phyloP scores from a whole-genome alignment of 257 asterid genomes.

The Petrea volubilis region DNA sequence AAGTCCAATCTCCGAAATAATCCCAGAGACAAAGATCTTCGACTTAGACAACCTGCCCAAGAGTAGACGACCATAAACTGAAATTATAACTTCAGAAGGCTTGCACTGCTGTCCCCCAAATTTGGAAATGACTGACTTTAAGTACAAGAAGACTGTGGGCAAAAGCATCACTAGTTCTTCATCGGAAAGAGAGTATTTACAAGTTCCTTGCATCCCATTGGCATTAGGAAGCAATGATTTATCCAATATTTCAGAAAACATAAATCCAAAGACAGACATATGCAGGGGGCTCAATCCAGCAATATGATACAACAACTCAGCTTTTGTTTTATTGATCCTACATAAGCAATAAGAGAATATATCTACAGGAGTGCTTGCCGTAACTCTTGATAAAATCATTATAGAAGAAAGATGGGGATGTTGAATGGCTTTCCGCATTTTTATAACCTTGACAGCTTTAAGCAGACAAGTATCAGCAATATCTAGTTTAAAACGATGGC shows the following conservation, averaged over 20 bases:
- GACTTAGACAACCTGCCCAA: conserved; percentile 57
- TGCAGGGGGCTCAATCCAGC: conserved; percentile 62
- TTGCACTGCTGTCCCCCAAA: conserved; percentile 42
- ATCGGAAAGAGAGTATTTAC: conserved; percentile 38
- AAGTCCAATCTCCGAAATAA: conserved; percentile 45
- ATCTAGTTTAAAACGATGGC: conserved; percentile 50
- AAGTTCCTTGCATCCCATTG: conserved; percentile 32
- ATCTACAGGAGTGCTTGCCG: conserved; percentile 50
- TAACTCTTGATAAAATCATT: conserved; percentile 62
- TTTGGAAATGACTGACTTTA: conserved; percentile 44
- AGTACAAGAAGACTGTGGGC: conserved; percentile 62
- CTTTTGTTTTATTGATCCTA: conserved; percentile 50
- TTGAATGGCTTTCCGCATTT: conserved; percentile 42
- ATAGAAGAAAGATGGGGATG: conserved; percentile 37
- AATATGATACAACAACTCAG: conserved; percentile 60
- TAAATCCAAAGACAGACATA: conserved; percentile 64
- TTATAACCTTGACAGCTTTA: conserved; percentile 64
- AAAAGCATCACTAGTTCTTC: conserved; percentile 69
- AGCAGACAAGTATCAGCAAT: conserved; percentile 69
- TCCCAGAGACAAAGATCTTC: conserved; percentile 53
- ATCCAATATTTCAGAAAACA: conserved; percentile 46
- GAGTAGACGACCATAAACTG: conserved; percentile 53
- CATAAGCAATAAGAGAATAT: conserved; percentile 61
- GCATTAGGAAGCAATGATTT: conserved; percentile 31
- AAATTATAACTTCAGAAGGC: conserved; percentile 41